These are phyloP conservation scores for Diophrys appendiculata DNA, from an alignment of 73 alveolate genomes.

Conservation along the genomic window DNA sequence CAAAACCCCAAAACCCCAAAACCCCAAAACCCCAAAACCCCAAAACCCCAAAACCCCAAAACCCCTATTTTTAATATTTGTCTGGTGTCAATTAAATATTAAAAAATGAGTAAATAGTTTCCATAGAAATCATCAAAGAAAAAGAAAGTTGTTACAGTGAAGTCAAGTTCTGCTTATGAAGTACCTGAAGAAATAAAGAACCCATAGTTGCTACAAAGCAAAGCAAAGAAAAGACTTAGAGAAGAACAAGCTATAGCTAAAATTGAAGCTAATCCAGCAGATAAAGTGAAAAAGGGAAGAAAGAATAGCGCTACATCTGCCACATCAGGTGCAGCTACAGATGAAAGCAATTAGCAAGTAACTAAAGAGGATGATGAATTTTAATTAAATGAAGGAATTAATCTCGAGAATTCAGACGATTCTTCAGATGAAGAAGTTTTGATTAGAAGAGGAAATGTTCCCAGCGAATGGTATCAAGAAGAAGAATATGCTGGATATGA, in stretches of 20 bases:
- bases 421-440: conserved; percentile 92
- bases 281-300: background rate
- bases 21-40: too few relatives aligned
- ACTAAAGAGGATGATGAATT: background rate
- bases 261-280: background rate
- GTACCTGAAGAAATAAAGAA: background rate
- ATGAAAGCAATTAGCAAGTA: background rate
- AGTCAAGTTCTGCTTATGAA: background rate
- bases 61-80: too few relatives aligned
- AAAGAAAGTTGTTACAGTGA: background rate
- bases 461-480: conserved; percentile 88
- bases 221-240: background rate
- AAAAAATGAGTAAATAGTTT: too few relatives aligned
- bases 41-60: too few relatives aligned
- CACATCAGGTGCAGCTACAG: background rate
- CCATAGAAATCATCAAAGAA: too few relatives aligned
- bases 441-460: conserved; percentile 89
- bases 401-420: conserved; percentile 70
- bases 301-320: background rate
- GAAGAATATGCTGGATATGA: conserved; percentile 92
- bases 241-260: background rate
- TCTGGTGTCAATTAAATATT: too few relatives aligned
- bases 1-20: too few relatives aligned
- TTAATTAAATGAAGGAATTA: background rate
- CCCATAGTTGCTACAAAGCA: background rate